Conservation (phyloP, 1,284 basidiomycete genomes). For the Baeospora myosura region DNA sequence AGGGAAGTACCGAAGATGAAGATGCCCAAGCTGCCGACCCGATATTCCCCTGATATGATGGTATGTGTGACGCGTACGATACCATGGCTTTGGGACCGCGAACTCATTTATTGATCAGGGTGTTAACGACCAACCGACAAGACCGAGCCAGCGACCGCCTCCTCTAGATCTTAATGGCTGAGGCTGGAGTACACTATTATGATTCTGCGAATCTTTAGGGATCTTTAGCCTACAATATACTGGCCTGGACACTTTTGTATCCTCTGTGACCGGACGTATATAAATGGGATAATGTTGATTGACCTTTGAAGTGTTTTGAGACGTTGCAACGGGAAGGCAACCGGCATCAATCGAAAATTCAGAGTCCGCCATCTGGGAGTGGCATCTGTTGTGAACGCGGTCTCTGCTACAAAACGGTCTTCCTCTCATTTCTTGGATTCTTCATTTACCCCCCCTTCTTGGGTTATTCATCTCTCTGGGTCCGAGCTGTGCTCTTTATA, state of each 20-base stretch:
- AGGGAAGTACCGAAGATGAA: conserved; percentile 16
- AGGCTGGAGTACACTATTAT: too few species aligned
- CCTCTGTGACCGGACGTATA: too few species aligned
- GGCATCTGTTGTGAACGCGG: neutral
- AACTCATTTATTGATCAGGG: too few species aligned
- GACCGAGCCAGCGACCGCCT: conserved; percentile 24
- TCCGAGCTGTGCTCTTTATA: conserved; percentile 49
- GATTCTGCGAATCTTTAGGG: too few species aligned
- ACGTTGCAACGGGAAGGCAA: conserved; percentile 5
- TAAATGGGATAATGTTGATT: too few species aligned
- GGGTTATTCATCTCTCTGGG: conserved; percentile 25
- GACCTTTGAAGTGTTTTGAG: too few species aligned
- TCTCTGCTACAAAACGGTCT: conserved; percentile 1
- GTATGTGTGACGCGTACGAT: too few species aligned
- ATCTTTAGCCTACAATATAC: too few species aligned
- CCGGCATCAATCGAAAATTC: conserved; percentile 13
- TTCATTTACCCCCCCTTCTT: conserved; percentile 16
- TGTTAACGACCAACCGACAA: conserved; percentile 18
- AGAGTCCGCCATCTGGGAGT: conserved; percentile 19
- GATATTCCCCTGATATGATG: too few species aligned
- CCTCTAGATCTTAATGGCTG: conserved; percentile 17
- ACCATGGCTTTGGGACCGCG: too few species aligned
- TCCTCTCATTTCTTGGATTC: neutral
- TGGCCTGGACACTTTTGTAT: too few species aligned
- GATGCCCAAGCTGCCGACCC: conserved; percentile 15